Evolutionary conservation across 768 basidiomycete genomes (phyloP).

Genomic region (Collybiopsis confluens): DNA sequence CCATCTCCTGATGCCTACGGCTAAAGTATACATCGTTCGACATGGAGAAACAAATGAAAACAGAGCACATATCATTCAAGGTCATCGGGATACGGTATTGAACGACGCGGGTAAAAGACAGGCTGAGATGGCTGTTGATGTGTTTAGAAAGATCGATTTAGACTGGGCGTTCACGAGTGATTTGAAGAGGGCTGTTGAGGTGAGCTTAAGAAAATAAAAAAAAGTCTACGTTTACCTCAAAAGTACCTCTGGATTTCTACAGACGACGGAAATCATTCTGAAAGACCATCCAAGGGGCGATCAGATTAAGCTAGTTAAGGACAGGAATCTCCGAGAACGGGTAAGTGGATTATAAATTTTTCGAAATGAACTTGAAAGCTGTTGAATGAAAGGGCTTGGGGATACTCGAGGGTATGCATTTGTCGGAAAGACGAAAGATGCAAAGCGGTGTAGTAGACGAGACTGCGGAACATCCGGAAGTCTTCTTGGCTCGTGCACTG

Average conservation of each 20-base stretch:
- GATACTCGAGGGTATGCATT: slow-evolving; percentile 46
- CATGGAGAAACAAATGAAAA: slow-evolving; percentile 81
- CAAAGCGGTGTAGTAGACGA: slow-evolving; percentile 20
- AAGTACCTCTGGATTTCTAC: no score
- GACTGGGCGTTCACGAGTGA: slow-evolving; percentile 67
- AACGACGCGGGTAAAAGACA: slow-evolving; percentile 61
- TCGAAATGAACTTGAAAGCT: background rate
- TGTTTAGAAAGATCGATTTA: slow-evolving; percentile 52
- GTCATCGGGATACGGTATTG: slow-evolving; percentile 66
- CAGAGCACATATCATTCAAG: slow-evolving; percentile 60
- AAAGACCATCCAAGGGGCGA: slow-evolving; percentile 36
- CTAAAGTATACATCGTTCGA: slow-evolving; percentile 61
- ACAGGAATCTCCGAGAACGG: slow-evolving; percentile 57
- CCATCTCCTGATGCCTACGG: slow-evolving; percentile 23
- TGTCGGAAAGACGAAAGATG: slow-evolving; percentile 2
- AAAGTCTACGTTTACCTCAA: no score
- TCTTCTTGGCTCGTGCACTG: slow-evolving; percentile 45
- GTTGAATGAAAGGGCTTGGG: slow-evolving; percentile 49
- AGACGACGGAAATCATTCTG: slow-evolving; percentile 70
- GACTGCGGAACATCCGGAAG: slow-evolving; percentile 33
- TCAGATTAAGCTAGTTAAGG: slow-evolving; percentile 35
- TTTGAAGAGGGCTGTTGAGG: slow-evolving; percentile 62
- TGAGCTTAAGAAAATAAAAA: no score
- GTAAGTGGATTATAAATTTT: no score
- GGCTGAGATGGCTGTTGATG: slow-evolving; percentile 49